These are phyloP conservation scores for Magnusiomyces tetraspermus DNA, from an alignment of 1,139 yeast species.

Conservation along the genomic window DNA sequence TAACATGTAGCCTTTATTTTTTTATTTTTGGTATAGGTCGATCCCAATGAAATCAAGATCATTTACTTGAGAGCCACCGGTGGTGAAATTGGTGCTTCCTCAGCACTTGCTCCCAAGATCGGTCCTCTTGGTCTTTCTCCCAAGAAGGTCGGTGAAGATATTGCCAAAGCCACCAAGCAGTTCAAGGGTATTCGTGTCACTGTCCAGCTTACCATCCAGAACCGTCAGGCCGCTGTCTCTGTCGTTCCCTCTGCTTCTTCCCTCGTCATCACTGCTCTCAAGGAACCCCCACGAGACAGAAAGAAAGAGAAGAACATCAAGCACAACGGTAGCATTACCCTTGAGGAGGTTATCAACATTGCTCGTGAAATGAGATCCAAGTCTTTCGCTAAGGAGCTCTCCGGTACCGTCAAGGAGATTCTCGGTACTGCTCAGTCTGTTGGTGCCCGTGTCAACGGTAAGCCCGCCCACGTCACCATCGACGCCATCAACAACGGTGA, in stretches of 20 bases:
- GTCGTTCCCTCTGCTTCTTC: conserved; percentile 99
- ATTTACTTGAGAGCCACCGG: conserved; percentile 99
- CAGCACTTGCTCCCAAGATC: conserved; percentile 99
- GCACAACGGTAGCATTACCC: conserved; percentile 98
- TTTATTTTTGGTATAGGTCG: conserved; percentile 44
- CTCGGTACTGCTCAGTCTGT: conserved; percentile 99
- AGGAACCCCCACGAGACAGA: conserved; percentile 99
- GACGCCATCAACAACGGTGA: conserved; percentile 98
- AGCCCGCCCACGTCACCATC: conserved; percentile 98
- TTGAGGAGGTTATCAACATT: conserved; percentile 92
- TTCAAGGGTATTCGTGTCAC: conserved; percentile 99
- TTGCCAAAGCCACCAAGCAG: conserved; percentile 98
- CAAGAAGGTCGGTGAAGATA: conserved; percentile 99
- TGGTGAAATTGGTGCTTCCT: conserved; percentile 99
- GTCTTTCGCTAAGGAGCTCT: conserved; percentile 96
- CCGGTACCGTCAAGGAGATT: conserved; percentile 96
- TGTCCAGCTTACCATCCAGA: conserved; percentile 96
- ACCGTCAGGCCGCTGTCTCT: conserved; percentile 99
- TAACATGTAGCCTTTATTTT: neutral
- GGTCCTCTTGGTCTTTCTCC: conserved; percentile 99
- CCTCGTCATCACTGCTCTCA: conserved; percentile 96
- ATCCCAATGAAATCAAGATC: conserved; percentile 97
- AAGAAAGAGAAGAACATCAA: conserved; percentile 99
- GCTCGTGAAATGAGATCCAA: conserved; percentile 97
- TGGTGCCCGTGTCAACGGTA: conserved; percentile 97